Base-by-base conservation (phyloP, 2,329 filamentous ascomycete genomes). In the Colletotrichum karsti region DNA sequence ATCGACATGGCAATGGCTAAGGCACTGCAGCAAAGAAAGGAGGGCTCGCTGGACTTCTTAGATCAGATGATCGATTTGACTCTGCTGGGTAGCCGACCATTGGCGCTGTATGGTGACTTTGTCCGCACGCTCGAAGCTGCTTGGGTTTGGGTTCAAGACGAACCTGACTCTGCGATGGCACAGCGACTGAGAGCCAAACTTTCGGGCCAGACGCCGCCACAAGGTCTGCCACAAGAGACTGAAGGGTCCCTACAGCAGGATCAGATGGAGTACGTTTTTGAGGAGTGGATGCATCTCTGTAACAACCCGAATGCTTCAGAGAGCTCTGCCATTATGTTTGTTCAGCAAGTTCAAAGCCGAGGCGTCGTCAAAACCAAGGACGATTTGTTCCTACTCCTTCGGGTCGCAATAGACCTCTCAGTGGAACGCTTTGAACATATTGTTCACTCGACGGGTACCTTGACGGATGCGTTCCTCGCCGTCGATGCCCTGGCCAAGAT, bases 261-360 rank as follows among this genome's bases (percentile, higher is more conserved):
- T 69, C 94, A 98, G 77, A 90, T 97, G 80, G 94, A 97, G 73
- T 98, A 99, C 76, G 87, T 98, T 20, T 98, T 99, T 75, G 94
- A 95, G 46, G 96, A 99, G 81, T 99, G 96, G 96, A 88, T 95
- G 28, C 90, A 92, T 67, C 87, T 98, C 7, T 92, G 87, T 81
- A 92, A 92, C 78, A 93, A 94, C 73, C 87, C 90, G n/a, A 90
- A 91, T 72, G 89, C 91, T 4, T 90, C 91, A 4, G 92, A 94
- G 69, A 92, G 92, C 75, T 88, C 91, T 0, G 85, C 90, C 60
- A 83, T 87, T 6, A 88, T 93, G 2, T 98, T 98, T 79, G 88
- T 98, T 50, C 90, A 92, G 73, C 95, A 98, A 78, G 84, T 98
- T 75, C 92, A 95, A 73, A 86, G 90, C 63, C 88, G 88, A 71